Evolutionary conservation across 768 basidiomycete genomes (phyloP).

Genomic region (Lactifluus subvellereus): DNA sequence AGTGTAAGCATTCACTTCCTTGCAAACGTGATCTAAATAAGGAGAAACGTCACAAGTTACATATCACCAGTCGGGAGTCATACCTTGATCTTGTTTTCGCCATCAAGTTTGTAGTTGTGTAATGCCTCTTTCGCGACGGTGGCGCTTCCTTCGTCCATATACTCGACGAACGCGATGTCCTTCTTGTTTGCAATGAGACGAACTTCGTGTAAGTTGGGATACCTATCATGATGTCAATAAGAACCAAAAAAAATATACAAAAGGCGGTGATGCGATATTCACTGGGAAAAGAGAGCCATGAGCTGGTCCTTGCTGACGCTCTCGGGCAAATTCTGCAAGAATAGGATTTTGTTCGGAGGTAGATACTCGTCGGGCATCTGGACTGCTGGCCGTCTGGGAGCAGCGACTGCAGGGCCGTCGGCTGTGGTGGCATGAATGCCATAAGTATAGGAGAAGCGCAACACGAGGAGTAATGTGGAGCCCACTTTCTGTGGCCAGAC

Average conservation of each 20-base stretch:
- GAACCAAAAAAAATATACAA: background rate
- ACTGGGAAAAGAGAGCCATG: slow-evolving; percentile 88
- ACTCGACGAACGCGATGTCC: slow-evolving; percentile 99
- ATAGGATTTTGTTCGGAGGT: slow-evolving; percentile 98
- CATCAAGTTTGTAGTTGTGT: slow-evolving; percentile 96
- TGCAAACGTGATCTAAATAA: slow-evolving; percentile 24
- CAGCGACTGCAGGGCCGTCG: slow-evolving; percentile 59
- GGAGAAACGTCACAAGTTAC: background rate
- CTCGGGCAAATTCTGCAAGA: slow-evolving; percentile 95
- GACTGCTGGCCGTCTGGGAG: slow-evolving; percentile 73
- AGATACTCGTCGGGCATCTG: slow-evolving; percentile 99
- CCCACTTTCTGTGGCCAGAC: slow-evolving; percentile 74
- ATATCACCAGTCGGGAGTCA: background rate
- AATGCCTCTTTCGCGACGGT: slow-evolving; percentile 90
- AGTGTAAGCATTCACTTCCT: slow-evolving; percentile 21
- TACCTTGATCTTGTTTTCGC: slow-evolving; percentile 98
- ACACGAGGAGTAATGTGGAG: slow-evolving; percentile 14
- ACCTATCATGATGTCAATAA: slow-evolving; percentile 43
- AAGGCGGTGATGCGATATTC: slow-evolving; percentile 29
- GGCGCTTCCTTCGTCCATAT: slow-evolving; percentile 85
- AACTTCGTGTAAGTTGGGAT: slow-evolving; percentile 94
- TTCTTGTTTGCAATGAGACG: slow-evolving; percentile 97
- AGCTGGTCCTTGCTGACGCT: slow-evolving; percentile 90
- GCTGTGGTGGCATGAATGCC: slow-evolving; percentile 36
- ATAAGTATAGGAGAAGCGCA: slow-evolving; percentile 4